These are phyloP conservation scores for Colletotrichum abscissum DNA, from an alignment of 2,329 filamentous ascomycete genomes.

Conservation along the genomic window DNA sequence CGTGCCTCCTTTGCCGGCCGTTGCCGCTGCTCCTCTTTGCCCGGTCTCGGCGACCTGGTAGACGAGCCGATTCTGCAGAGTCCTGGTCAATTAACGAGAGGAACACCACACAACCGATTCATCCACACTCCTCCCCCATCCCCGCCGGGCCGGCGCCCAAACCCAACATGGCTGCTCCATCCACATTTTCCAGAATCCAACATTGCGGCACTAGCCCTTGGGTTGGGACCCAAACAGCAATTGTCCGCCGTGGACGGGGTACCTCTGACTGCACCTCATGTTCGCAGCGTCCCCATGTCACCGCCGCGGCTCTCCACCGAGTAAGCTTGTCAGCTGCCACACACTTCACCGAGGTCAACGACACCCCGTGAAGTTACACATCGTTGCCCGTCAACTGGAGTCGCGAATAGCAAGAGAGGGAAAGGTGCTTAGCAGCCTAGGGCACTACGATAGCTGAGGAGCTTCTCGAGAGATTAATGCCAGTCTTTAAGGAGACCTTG, in stretches of 20 bases:
- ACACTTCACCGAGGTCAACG: conserved; percentile 33
- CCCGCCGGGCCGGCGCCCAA: conserved; percentile 32
- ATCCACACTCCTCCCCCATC: conserved; percentile 12
- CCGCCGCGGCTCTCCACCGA: conserved; percentile 33
- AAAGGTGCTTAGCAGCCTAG: conserved; percentile 29
- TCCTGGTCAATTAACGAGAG: conserved; percentile 23
- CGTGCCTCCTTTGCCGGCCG: conserved; percentile 7
- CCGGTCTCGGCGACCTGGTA: conserved; percentile 27
- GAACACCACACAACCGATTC: neutral
- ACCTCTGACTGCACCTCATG: conserved; percentile 28
- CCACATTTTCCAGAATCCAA: conserved; percentile 36
- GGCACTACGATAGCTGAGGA: conserved; percentile 3
- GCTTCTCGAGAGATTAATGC: conserved; percentile 34
- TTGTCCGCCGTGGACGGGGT: conserved; percentile 23
- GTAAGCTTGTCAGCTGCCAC: conserved; percentile 34
- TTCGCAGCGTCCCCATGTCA: conserved; percentile 32
- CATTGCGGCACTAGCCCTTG: conserved; percentile 32
- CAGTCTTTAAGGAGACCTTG: conserved; percentile 30
- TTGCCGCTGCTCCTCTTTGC: conserved; percentile 20
- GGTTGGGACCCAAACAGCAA: conserved; percentile 11
- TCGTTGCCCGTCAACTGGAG: conserved; percentile 25
- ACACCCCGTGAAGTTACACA: conserved; percentile 29
- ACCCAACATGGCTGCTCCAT: conserved; percentile 31
- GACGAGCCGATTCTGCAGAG: conserved; percentile 26
- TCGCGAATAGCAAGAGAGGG: conserved; percentile 31